Evolutionary conservation across 306 rosid species (phyloP).

Genomic region (Dalbergia oliveri): DNA sequence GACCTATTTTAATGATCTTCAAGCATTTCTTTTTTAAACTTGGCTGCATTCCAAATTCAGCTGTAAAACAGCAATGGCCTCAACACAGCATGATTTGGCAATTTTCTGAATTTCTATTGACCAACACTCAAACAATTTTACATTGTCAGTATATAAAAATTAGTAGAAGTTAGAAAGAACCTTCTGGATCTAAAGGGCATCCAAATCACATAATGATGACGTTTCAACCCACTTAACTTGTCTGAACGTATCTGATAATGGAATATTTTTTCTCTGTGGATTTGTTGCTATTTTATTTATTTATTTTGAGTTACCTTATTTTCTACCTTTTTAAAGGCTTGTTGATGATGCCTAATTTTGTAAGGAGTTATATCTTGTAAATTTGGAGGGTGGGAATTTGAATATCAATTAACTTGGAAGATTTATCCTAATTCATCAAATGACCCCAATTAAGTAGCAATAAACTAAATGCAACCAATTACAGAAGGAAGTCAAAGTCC

Average conservation of each 20-base stretch:
- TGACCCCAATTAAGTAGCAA: constrained; percentile 9
- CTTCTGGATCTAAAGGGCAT: no score
- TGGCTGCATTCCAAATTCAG: no score
- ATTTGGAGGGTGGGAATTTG: background rate
- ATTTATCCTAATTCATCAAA: background rate
- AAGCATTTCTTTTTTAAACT: no score
- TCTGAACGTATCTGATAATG: background rate
- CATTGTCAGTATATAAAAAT: no score
- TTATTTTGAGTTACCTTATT: background rate
- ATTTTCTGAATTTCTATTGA: no score
- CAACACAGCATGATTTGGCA: no score
- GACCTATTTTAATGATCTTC: no score
- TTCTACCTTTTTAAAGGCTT: background rate
- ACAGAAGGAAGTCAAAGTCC: constrained; percentile 22
- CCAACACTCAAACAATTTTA: no score
- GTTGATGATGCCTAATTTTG: constrained; percentile 12
- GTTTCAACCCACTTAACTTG: constrained; percentile 3
- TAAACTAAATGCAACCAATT: background rate
- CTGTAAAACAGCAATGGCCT: no score
- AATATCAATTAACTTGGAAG: constrained; percentile 15
- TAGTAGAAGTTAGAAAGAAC: no score
- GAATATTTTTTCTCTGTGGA: background rate
- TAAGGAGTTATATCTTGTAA: background rate
- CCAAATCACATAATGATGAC: no score
- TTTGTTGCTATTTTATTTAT: background rate